These are phyloP conservation scores for Trapa incisa DNA, from an alignment of 345 rosid genomes.

Conservation along the genomic window DNA sequence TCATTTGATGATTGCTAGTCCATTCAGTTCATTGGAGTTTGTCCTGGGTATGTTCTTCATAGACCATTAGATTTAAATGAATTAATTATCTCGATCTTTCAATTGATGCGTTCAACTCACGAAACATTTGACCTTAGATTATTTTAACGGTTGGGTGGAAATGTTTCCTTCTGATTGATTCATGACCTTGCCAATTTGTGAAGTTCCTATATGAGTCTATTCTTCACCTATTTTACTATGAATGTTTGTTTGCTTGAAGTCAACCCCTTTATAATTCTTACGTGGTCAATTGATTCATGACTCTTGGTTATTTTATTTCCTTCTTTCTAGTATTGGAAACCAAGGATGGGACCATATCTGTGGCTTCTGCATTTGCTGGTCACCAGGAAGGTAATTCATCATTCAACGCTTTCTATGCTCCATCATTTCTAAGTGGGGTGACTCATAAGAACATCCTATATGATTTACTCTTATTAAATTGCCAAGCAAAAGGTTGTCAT, in stretches of 20 bases:
- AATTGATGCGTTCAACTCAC: background rate
- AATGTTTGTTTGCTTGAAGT: too few relatives aligned
- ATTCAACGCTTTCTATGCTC: background rate
- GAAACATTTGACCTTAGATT: background rate
- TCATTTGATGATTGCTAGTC: background rate
- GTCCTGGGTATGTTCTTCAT: background rate
- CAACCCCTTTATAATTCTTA: too few relatives aligned
- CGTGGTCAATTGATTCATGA: too few relatives aligned
- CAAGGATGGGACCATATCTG: conserved; percentile 68
- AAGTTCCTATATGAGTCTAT: too few relatives aligned
- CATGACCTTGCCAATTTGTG: too few relatives aligned
- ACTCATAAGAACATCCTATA: too few relatives aligned
- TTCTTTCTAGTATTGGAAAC: conserved; percentile 47
- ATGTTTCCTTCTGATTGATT: too few relatives aligned
- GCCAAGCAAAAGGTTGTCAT: background rate
- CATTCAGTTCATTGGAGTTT: too few relatives aligned
- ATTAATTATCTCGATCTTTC: background rate
- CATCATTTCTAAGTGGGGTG: too few relatives aligned
- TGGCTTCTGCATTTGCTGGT: conserved; percentile 80
- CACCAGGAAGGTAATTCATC: conserved; percentile 62
- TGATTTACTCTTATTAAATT: too few relatives aligned
- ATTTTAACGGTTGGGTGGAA: background rate
- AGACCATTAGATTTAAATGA: background rate
- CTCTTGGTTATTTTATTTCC: background rate
- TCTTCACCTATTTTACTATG: too few relatives aligned